Evolutionary conservation across 2,329 filamentous ascomycete species (phyloP), one percentile per base, ranked within the genome.

Genomic region (Chalara sp.): DNA sequence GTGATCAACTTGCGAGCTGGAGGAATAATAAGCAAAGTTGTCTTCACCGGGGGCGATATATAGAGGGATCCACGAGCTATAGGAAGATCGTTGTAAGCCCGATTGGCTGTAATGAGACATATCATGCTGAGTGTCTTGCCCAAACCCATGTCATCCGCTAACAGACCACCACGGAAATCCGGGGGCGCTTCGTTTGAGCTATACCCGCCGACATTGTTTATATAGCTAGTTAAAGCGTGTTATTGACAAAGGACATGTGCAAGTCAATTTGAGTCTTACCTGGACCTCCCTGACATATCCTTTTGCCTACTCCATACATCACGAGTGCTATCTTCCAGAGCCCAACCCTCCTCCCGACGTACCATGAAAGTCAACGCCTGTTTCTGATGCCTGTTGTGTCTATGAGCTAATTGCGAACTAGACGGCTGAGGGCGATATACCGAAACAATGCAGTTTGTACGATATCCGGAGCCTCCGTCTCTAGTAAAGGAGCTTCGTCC

Each of bases 61-160:
- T 39, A 29, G 41, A 12, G 31, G 8, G 4, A 7, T n/a, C 3
- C 28, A 21, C 21, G 21, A 21, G 21, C 21, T 21, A 21, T 1
- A 46, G 8, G 12, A 6, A 21, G 6, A 30, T 13, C 29, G 21
- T 8, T 6, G 35, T 4, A 21, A 8, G 11, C 41, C 11, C n/a
- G 49, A 41, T 54, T 53, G 32, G 51, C 13, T 31, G 54, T 53
- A 42, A 58, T 54, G 7, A 60, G 30, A 47, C 21, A 29, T 31
- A 60, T 56, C 53, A 60, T 60, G 11, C 42, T 56, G 1, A 97
- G 71, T 0, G 92, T 97, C 76, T 97, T 97, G 63, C 92, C 92
- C n/a, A 97, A 76, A 68, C 92, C 92, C 92, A 97, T 97, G 72
- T 96, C 91, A 65, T 97, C 92, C 51, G 93, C 92, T 45, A 97